phyloP scores from a whole-genome alignment of 331 rosid species.

The Malus hybrid region DNA sequence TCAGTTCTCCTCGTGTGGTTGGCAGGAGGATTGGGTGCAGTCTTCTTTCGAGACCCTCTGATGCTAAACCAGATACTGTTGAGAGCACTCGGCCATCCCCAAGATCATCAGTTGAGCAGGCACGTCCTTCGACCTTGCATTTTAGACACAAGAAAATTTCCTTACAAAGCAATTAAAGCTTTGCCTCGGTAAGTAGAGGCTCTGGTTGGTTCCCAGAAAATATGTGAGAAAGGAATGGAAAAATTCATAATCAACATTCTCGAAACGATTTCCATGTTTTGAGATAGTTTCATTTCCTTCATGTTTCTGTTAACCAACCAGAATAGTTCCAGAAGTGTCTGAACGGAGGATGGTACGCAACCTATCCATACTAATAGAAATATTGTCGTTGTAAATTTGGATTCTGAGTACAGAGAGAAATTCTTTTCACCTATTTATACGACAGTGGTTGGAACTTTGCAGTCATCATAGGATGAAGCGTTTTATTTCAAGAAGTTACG shows the following conservation, averaged over 20 bases:
- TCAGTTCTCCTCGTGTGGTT: slow-evolving; percentile 52
- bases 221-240: slow-evolving; percentile 51
- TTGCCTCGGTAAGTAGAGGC: slow-evolving; percentile 18
- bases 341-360: slow-evolving; percentile 7
- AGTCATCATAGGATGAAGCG: slow-evolving; percentile 5
- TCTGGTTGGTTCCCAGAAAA: slow-evolving; percentile 35
- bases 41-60: slow-evolving; percentile 64
- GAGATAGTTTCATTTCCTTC: slow-evolving; percentile 45
- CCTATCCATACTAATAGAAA: background rate
- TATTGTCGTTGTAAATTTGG: slow-evolving; percentile 9
- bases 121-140: slow-evolving; percentile 29
- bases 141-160: slow-evolving; percentile 52
- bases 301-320: slow-evolving; percentile 37
- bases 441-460: background rate
- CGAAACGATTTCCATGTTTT: background rate
- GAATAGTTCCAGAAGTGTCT: background rate
- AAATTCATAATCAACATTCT: slow-evolving; percentile 14
- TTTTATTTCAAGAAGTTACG: background rate
- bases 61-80: slow-evolving; percentile 59
- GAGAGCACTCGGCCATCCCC: slow-evolving; percentile 45
- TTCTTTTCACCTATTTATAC: background rate
- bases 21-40: slow-evolving; percentile 62
- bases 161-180: slow-evolving; percentile 30
- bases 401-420: slow-evolving; percentile 12
- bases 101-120: slow-evolving; percentile 50